Base-by-base conservation (phyloP, 2,329 filamentous ascomycete species). In the Neofusicoccum cordaticola region DNA sequence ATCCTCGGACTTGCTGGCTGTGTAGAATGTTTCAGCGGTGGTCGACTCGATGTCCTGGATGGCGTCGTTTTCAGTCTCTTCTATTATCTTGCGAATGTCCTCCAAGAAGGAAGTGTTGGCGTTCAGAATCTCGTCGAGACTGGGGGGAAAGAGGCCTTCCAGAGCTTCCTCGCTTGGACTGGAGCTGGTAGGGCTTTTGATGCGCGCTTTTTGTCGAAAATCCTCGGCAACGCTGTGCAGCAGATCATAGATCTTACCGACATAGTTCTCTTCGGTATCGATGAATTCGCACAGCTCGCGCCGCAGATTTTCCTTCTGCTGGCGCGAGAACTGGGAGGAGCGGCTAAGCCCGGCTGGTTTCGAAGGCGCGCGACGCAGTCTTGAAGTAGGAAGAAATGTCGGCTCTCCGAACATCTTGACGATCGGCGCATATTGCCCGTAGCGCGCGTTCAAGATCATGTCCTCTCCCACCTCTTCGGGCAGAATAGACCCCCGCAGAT, bases 261-360 rank as follows among this genome's bases (percentile, higher is more conserved):
- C 92, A 77, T 98, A 99, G 75, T 92, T 89, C 74, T 95, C 92
- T 76, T 99, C 95, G 0, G 95, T 99, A 71, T 96, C 91, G 39
- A 97, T 86, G 66, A 98, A 80, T 76, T 99, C 95, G 66, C 87
- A 88, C 83, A 99, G 88, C 76, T 97, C 94, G 77, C 93, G 90
- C 45, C 93, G 88, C 69, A 97, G 81, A 61, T 90, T 90, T 69
- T 93, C 85, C 73, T 96, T 96, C 73, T 97, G 92, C 64, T 90
- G 88, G 69, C 88, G 88, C 41, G 89, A 85, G 71, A 97, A 96
- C 0, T 89, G 86, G 70, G 89, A 90, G 70, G 86, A 91, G 69
- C 90, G 85, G 74, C 91, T 95, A 53, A 95, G 80, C 42, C 91
- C 88, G 44, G 88, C 93, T 6, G 93, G 90, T 72, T 91, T 92